Evolutionary conservation across 768 basidiomycete species (phyloP), one percentile per base, ranked within the genome.

Genomic region (Phallus indusiatus): DNA sequence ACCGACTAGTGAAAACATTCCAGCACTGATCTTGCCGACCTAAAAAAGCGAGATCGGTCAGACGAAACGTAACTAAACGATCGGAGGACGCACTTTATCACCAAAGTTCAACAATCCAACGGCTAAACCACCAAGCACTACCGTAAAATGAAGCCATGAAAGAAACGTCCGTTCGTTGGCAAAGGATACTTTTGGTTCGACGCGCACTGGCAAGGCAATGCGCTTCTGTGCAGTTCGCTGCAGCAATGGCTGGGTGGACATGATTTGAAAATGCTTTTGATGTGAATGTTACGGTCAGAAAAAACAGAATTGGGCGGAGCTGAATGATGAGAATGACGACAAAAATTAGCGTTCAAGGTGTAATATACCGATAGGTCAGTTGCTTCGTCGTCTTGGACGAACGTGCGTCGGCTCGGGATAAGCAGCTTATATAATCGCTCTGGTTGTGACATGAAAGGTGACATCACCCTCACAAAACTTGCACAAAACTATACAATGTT

Each of bases 101-200:
- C 96, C 96, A 76, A 99, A 99, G 73, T 99, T 99, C 66, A 99
- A 78, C 59, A 99, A 74, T 11, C 96, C 96, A 14, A 98, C 94
- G 1, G 94, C 90, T 50, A 99, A 81, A 59, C 96, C 96, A 28
- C 95, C 94, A 8, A 99, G 84, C 60, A 99, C 92, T 73, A 98
- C 93, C 46, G 94, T 94, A 71, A 96, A 97, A 72, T 96, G 94
- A 53, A 97, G 81, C 96, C 95, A 98, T 80, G 94, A 94, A 49
- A 99, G 79, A 74, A 98, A 98, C 0, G 96, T 94, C 58, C 90
- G 83, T 72, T 94, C 92, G 71, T 94, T 94, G 47, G 92, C 92
- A 66, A 94, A 95, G 51, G 91, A 91, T 61, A 95, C 92, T 66
- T 95, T 95, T 34, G 92, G 92, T 72, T 95, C 92, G 55, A 93